phyloP scores from a whole-genome alignment of 1,284 basidiomycete species.

The Meripilus lineatus region DNA sequence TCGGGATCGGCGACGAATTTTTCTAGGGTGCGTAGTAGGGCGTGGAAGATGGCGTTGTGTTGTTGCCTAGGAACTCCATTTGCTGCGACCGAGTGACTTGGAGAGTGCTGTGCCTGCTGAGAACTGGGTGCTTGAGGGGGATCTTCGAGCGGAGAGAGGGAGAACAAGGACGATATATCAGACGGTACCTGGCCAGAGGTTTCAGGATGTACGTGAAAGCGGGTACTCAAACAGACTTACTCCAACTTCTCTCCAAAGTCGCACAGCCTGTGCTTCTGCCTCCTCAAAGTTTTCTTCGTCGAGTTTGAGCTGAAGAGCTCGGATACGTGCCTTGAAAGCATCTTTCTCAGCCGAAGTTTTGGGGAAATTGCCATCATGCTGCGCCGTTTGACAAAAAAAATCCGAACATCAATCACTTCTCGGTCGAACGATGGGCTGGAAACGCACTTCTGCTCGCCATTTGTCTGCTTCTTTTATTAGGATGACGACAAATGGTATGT shows the following conservation, averaged over 20 bases:
- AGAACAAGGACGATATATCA: conserved; percentile 62
- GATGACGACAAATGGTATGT: conserved; percentile 85
- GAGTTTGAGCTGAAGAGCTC: conserved; percentile 55
- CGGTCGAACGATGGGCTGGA: not conserved
- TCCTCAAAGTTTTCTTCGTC: conserved; percentile 99
- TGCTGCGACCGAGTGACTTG: not conserved
- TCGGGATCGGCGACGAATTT: conserved; percentile 43
- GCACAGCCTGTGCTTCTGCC: conserved; percentile 77
- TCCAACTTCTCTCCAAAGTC: conserved; percentile 63
- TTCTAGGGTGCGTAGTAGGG: conserved; percentile 78
- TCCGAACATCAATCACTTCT: not conserved
- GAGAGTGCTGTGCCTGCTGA: conserved; percentile 15
- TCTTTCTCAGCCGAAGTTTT: conserved; percentile 65
- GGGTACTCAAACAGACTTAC: conserved; percentile 23
- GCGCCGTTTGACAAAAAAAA: not conserved
- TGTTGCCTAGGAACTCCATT: not conserved
- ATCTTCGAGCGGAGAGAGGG: conserved; percentile 28
- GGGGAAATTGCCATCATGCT: conserved; percentile 68
- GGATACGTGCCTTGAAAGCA: conserved; percentile 69
- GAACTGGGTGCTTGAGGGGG: conserved; percentile 41
- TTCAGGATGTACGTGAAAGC: not conserved
- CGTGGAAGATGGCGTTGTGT: conserved; percentile 61
- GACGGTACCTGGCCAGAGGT: conserved; percentile 46
- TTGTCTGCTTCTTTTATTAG: conserved; percentile 78
- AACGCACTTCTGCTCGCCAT: conserved; percentile 69